A percentile compares a stretch with the other conserved stretches of the same genome.
Evolutionary conservation across 2,329 filamentous ascomycete species (phyloP).

Genomic region (Bipolaris sorokiniana): DNA sequence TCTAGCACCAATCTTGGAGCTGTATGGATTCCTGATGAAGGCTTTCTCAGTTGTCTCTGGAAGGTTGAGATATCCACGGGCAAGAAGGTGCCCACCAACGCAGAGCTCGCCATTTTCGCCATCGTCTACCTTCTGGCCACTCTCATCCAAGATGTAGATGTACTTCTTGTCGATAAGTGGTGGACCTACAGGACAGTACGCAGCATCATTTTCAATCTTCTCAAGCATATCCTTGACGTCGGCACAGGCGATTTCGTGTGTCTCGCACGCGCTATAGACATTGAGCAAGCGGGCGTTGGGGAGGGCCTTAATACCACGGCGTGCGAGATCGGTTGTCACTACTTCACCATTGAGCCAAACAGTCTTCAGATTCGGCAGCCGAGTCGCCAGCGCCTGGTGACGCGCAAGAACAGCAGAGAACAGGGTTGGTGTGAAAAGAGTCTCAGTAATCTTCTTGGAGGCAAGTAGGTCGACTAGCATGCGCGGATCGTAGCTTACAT

Average conservation of each 20-base stretch:
- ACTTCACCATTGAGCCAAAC: constrained; percentile 85
- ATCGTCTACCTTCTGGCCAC: constrained; percentile 64
- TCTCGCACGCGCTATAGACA: constrained; percentile 83
- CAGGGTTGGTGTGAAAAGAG: constrained; percentile 82
- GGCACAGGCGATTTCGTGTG: constrained; percentile 78
- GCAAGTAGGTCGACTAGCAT: constrained; percentile 74
- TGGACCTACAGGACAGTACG: constrained; percentile 76
- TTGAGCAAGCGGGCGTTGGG: constrained; percentile 75
- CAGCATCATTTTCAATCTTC: constrained; percentile 61
- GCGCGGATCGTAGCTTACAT: constrained; percentile 77
- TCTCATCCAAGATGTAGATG: constrained; percentile 75
- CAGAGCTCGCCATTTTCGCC: constrained; percentile 75
- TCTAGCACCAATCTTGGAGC: constrained; percentile 63
- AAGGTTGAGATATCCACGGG: constrained; percentile 79
- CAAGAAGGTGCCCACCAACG: constrained; percentile 74
- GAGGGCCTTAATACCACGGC: constrained; percentile 69
- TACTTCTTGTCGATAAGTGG: constrained; percentile 68
- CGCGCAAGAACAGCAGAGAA: constrained; percentile 75
- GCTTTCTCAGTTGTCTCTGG: constrained; percentile 77
- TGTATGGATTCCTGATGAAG: constrained; percentile 71
- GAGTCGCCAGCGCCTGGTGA: constrained; percentile 67
- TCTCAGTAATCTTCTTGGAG: constrained; percentile 73
- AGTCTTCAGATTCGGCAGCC: constrained; percentile 70
- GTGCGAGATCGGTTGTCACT: constrained; percentile 76
- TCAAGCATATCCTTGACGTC: constrained; percentile 72